Conservation (phyloP, 2,329 filamentous ascomycete species). For the Ceratocystis smalleyi region DNA sequence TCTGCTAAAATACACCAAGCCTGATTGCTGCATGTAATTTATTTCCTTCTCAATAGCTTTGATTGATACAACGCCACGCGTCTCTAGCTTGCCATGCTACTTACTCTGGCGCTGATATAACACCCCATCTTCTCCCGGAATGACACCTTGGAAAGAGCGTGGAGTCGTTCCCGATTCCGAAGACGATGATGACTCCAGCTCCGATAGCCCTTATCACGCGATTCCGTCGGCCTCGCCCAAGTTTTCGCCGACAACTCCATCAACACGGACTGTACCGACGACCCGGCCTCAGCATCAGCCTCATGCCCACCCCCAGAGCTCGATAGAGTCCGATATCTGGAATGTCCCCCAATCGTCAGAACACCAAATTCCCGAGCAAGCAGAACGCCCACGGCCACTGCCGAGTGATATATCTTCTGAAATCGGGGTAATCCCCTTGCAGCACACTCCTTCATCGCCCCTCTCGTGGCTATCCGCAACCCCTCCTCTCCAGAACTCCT, state of each 20-base stretch:
- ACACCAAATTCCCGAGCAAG: neutral
- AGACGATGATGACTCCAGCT: constrained; percentile 33
- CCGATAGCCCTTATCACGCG: constrained; percentile 26
- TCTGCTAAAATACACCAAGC: neutral
- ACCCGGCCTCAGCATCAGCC: neutral
- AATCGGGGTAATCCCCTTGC: neutral
- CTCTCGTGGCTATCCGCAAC: constrained; percentile 10
- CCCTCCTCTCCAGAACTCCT: constrained; percentile 2
- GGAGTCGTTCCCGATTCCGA: constrained; percentile 38
- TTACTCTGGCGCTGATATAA: neutral
- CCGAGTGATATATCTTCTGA: neutral
- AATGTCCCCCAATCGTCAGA: constrained; percentile 13
- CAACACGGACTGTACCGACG: neutral
- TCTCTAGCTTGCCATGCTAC: neutral
- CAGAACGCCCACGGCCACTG: neutral
- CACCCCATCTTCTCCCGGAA: constrained; percentile 18
- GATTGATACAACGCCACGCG: neutral
- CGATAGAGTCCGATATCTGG: constrained; percentile 11
- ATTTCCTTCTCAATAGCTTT: neutral
- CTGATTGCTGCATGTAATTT: neutral
- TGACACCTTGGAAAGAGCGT: constrained; percentile 35
- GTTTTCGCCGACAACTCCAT: neutral
- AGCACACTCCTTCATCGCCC: constrained; percentile 4
- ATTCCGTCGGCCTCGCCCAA: neutral
- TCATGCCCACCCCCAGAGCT: neutral